These are phyloP conservation scores for Lunularia cruciata DNA, from an alignment of 225 moss, liverwort and hornwort species.

Conservation along the genomic window DNA sequence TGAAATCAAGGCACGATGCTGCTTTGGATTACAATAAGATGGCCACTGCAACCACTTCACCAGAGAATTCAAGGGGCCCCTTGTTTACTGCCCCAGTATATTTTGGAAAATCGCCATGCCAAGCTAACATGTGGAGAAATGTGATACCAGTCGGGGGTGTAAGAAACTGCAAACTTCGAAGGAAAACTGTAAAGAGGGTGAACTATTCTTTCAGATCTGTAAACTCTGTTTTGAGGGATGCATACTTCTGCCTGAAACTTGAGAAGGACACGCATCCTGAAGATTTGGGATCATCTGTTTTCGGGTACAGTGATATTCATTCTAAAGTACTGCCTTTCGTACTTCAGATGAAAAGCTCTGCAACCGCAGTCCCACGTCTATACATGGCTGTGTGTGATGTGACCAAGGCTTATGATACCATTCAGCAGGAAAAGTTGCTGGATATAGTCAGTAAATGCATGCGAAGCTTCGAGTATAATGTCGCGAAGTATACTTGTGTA, in stretches of 20 bases:
- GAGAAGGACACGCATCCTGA: slow-evolving; percentile 73
- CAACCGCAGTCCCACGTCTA: slow-evolving; percentile 63
- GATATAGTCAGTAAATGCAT: slow-evolving; percentile 70
- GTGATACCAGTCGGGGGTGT: not conserved
- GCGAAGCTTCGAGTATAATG: slow-evolving; percentile 55
- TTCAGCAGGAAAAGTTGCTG: slow-evolving; percentile 81
- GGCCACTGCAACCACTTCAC: not conserved
- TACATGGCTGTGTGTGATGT: slow-evolving; percentile 96
- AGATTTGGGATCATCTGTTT: slow-evolving; percentile 87
- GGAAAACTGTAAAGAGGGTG: slow-evolving; percentile 24
- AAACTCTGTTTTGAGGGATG: slow-evolving; percentile 75
- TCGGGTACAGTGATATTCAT: slow-evolving; percentile 84
- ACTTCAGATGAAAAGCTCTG: slow-evolving; percentile 65
- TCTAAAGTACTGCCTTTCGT: slow-evolving; percentile 82
- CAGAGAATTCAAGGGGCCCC: not conserved
- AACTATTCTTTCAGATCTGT: slow-evolving; percentile 72
- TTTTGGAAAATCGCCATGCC: not conserved
- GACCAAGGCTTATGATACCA: slow-evolving; percentile 91
- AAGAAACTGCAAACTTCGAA: not conserved
- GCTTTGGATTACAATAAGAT: not conserved
- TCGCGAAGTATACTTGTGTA: slow-evolving; percentile 61
- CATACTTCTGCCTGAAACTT: slow-evolving; percentile 77
- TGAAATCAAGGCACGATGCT: not conserved
- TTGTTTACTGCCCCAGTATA: not conserved
- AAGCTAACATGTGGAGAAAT: not conserved